phyloP scores from a whole-genome alignment of 2,329 filamentous ascomycete genomes.

The Pseudogymnoascus sp. region DNA sequence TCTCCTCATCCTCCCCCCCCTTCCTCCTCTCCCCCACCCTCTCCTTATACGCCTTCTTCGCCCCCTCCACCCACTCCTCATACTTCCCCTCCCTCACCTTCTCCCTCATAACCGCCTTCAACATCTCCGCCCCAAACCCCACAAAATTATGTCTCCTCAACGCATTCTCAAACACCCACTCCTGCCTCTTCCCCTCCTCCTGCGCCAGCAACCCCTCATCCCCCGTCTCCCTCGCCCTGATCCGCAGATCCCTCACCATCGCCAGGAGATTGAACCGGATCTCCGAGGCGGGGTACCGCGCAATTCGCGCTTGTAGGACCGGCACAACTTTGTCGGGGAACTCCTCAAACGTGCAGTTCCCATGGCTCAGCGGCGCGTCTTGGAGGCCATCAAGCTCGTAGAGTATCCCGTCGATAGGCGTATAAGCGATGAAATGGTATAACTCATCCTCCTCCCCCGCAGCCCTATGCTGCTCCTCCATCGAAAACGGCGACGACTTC shows the following conservation, averaged over 20 bases:
- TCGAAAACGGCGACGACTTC: slow-evolving; percentile 76
- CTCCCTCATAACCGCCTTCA: slow-evolving; percentile 72
- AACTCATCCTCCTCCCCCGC: slow-evolving; percentile 74
- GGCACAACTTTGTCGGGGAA: slow-evolving; percentile 78
- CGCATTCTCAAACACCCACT: slow-evolving; percentile 94
- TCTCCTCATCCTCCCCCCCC: slow-evolving; percentile 24
- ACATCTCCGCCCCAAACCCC: slow-evolving; percentile 81
- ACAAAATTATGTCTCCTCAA: slow-evolving; percentile 92
- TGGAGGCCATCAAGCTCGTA: slow-evolving; percentile 96
- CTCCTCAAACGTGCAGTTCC: slow-evolving; percentile 56
- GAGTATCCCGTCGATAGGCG: slow-evolving; percentile 65
- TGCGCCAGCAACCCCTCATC: slow-evolving; percentile 69
- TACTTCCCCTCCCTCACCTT: slow-evolving; percentile 68
- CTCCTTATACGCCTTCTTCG: slow-evolving; percentile 48
- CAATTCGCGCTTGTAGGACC: slow-evolving; percentile 78
- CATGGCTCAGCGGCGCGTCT: slow-evolving; percentile 85
- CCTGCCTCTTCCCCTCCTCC: slow-evolving; percentile 75
- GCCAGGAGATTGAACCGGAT: slow-evolving; percentile 95
- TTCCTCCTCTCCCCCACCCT: slow-evolving; percentile 23
- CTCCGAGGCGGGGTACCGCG: slow-evolving; percentile 75
- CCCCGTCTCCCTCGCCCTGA: slow-evolving; percentile 70
- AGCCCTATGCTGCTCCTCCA: slow-evolving; percentile 72
- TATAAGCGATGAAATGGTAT: slow-evolving; percentile 97
- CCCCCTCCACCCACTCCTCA: slow-evolving; percentile 61
- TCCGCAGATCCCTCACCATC: slow-evolving; percentile 76